phyloP scores from a whole-genome alignment of 257 asterid genomes.

The Solanum rostratum region DNA sequence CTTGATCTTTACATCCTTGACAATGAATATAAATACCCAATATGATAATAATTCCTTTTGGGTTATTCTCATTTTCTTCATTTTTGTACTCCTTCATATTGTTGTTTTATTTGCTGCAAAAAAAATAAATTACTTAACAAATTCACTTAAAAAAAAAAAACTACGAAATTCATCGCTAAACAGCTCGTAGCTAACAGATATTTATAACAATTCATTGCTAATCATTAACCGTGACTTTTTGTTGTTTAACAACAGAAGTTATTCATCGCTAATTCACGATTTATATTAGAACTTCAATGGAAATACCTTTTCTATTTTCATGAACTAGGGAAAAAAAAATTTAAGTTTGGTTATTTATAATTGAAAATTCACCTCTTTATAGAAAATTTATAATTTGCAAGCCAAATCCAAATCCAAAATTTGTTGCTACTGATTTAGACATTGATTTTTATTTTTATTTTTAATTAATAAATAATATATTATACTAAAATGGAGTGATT shows the following conservation, averaged over 20 bases:
- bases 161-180: not conserved
- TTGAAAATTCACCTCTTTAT: not conserved
- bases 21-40: constrained; percentile 50
- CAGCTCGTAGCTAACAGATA: not conserved
- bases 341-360: not conserved
- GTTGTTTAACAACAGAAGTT: not conserved
- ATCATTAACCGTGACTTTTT: not conserved
- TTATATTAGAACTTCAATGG: not conserved
- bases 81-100: not conserved
- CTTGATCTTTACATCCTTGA: constrained; percentile 36
- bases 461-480: no score
- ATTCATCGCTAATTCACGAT: not conserved
- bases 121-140: not conserved
- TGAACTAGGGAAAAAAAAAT: not conserved
- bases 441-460: no score
- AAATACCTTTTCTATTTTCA: not conserved
- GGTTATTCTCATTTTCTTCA: not conserved
- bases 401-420: not conserved
- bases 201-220: not conserved
- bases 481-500: no score
- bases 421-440: not conserved
- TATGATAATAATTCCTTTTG: constrained; percentile 10
- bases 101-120: not conserved
- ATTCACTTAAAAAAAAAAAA: not conserved
- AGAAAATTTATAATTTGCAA: not conserved